Evolutionary conservation across 352 stramenopile genomes (phyloP).

Genomic region (Pythium apleroticum): DNA sequence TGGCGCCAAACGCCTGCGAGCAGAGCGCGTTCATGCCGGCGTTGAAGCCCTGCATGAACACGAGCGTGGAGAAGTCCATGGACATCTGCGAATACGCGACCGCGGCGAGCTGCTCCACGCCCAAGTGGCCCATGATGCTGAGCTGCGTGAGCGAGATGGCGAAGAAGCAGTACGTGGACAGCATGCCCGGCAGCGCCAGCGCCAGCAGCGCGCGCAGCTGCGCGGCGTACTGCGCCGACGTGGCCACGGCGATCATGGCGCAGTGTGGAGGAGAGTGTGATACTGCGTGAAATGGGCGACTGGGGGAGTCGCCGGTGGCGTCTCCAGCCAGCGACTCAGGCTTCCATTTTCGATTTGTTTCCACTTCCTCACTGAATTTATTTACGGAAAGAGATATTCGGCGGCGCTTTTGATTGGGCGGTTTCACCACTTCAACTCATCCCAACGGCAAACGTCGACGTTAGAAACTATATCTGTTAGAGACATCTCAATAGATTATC

Average conservation of each 20-base stretch:
- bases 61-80: conserved; percentile 71
- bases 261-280: neutral
- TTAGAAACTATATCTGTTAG: neutral
- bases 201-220: conserved; percentile 39
- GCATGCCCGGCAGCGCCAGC: conserved; percentile 44
- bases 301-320: neutral
- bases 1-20: conserved; percentile 83
- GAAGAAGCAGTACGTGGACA: conserved; percentile 47
- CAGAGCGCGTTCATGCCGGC: conserved; percentile 78
- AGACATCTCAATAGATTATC: too few species aligned
- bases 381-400: neutral
- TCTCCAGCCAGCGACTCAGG: neutral
- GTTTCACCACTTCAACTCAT: neutral
- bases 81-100: conserved; percentile 79
- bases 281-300: neutral
- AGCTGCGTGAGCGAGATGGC: conserved; percentile 65
- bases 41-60: conserved; percentile 84
- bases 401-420: neutral
- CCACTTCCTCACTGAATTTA: neutral
- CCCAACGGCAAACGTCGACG: neutral
- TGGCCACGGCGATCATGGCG: conserved; percentile 11
- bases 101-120: conserved; percentile 72
- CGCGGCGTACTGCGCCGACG: conserved; percentile 10
- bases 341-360: neutral
- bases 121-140: conserved; percentile 85